Conservation (phyloP, 768 basidiomycete species). For the Mrakia frigida region DNA sequence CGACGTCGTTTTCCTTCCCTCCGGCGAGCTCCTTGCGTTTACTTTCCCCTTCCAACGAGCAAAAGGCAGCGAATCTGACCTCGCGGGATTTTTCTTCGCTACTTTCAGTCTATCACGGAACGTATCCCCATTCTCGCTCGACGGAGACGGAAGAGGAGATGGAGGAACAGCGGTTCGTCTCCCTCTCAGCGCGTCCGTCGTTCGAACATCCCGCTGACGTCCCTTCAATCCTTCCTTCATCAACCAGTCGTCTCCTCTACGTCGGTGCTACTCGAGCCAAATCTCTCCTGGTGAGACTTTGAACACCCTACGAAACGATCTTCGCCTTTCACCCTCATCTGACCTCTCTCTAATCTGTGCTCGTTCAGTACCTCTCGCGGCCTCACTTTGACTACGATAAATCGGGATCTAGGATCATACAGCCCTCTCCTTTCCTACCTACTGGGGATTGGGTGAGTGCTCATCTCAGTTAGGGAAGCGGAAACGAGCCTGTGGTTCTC, state of each 20-base stretch:
- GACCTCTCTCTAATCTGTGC: background rate
- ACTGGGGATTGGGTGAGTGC: background rate
- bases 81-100: no score
- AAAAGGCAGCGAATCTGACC: no score
- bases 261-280: background rate
- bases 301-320: background rate
- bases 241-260: background rate
- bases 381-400: background rate
- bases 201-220: background rate
- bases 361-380: background rate
- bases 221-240: background rate
- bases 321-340: background rate
- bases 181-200: background rate
- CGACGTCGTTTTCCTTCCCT: background rate
- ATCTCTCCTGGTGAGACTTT: background rate
- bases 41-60: no score
- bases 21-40: background rate
- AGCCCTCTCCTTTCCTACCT: background rate
- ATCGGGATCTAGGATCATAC: background rate
- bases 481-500: no score
- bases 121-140: background rate
- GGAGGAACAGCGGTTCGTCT: background rate
- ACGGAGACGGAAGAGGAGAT: background rate
- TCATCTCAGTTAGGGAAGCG: no score
- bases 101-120: background rate